Base-by-base conservation (phyloP, 345 rosid species). In the Cardamine resedifolia region DNA sequence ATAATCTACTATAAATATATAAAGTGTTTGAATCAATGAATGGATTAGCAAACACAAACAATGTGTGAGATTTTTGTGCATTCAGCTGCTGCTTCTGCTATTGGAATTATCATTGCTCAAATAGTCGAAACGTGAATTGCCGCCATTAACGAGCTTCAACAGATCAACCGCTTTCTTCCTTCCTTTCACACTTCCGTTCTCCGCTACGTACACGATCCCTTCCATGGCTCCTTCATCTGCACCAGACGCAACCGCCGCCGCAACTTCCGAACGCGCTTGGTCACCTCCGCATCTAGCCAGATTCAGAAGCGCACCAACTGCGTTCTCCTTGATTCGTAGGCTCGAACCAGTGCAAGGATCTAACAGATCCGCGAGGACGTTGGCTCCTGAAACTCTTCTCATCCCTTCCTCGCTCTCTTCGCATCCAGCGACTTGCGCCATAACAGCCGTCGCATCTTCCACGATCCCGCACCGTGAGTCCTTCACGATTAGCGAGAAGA, bases 401-500 rank as follows among this genome's bases (percentile, higher is more conserved):
- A 91, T 86, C 27, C 83, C 98, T 10, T 79, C 90, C 50, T 79
- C 90, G 49, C 91, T 84, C 79, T 88, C 98, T 66, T 85, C 96
- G 60, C 96, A 88, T n/a, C 98, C 96, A 11, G 91, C 97, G 2
- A 94, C 76, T 77, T 94, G 98, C 23, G 96, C 95, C 56, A 89
- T 73, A 71, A 94, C 98, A 24, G 97, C 98, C 63, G 88, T 86
- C 11, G 98, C 89, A 69, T 94, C 98, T 78, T 94, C 98, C 62
- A 94, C 88, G 26, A 94, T 80, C 59, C 98, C 98, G 15, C 73
- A 83, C 45, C 95, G 75, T n/a, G 89, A 89, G 53, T 89, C 97
- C 68, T 85, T 88, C 10, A 94, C 64, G 28, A 89, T 85, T 4
- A 89, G 59, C 0, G 91, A 84, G 38, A 94, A 85, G 50, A 94